phyloP scores from a whole-genome alignment of 1,284 basidiomycete species.

The Afroboletus lepidellus region DNA sequence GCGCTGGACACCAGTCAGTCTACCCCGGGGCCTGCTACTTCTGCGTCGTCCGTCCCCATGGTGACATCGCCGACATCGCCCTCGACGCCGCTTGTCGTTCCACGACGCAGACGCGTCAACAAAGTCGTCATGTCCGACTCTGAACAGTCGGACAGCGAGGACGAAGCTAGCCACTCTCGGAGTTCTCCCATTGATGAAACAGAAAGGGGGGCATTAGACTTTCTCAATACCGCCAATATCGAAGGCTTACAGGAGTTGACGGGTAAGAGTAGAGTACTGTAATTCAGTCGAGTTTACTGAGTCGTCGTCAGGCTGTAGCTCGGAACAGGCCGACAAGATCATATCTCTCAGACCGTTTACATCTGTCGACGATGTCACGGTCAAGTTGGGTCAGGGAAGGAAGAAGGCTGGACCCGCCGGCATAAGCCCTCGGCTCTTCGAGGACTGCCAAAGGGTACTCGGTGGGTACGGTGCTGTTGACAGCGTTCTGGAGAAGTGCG shows the following conservation, averaged over 20 bases:
- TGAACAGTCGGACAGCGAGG: slow-evolving; percentile 49
- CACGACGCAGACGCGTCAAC: slow-evolving; percentile 51
- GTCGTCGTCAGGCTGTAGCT: slow-evolving; percentile 65
- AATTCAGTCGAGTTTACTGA: slow-evolving; percentile 12
- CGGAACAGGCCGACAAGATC: slow-evolving; percentile 81
- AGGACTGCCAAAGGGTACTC: slow-evolving; percentile 87
- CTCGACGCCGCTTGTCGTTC: slow-evolving; percentile 41
- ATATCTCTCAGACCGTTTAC: slow-evolving; percentile 80
- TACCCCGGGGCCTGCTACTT: slow-evolving; percentile 18
- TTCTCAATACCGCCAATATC: slow-evolving; percentile 78
- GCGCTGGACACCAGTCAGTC: slow-evolving; percentile 43
- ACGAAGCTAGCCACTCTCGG: slow-evolving; percentile 30
- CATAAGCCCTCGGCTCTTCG: slow-evolving; percentile 87
- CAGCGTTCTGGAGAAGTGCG: slow-evolving; percentile 84
- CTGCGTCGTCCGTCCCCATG: slow-evolving; percentile 23
- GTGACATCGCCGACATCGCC: slow-evolving; percentile 43
- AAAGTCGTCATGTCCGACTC: slow-evolving; percentile 68
- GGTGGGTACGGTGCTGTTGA: slow-evolving; percentile 92
- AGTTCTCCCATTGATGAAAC: slow-evolving; percentile 19
- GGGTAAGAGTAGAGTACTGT: slow-evolving; percentile 49
- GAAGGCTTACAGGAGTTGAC: slow-evolving; percentile 87
- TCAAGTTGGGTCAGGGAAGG: slow-evolving; percentile 76
- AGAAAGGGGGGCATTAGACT: slow-evolving; percentile 65
- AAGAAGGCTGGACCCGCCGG: slow-evolving; percentile 81
- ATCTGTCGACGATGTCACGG: slow-evolving; percentile 75